Conservation (phyloP, 2,329 filamentous ascomycete species). For the Lachnellula cervina region DNA sequence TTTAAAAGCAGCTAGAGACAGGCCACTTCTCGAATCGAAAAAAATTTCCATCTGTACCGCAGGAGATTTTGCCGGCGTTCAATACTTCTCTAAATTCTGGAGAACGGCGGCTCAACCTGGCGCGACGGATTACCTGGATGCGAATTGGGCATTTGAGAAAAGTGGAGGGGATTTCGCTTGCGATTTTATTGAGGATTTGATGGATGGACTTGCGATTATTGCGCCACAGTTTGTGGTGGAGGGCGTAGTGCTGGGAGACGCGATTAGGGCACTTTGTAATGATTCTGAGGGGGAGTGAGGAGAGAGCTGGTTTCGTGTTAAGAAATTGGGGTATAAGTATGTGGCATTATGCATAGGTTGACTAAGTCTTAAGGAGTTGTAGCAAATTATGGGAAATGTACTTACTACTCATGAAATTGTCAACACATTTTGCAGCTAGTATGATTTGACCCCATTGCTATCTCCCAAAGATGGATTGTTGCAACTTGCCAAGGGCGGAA, state of each 20-base stretch:
- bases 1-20: background rate
- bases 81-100: conserved; percentile 2
- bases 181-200: conserved; percentile 1
- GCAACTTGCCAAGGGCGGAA: no score
- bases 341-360: no score
- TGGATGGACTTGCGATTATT: background rate
- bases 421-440: no score
- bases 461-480: no score
- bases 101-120: conserved; percentile 1
- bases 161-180: conserved; percentile 1
- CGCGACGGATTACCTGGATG: conserved; percentile 2
- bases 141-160: background rate
- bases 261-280: background rate
- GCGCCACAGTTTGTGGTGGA: conserved; percentile 4
- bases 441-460: no score
- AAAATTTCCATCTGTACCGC: background rate
- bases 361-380: no score
- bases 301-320: no score
- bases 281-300: no score
- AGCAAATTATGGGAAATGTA: no score
- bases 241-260: conserved; percentile 1
- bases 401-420: no score
- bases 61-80: background rate
- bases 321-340: no score
- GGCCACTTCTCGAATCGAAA: background rate